Evolutionary conservation across 116 monocot species (phyloP).

Genomic region (Dioscorea cayenensis): DNA sequence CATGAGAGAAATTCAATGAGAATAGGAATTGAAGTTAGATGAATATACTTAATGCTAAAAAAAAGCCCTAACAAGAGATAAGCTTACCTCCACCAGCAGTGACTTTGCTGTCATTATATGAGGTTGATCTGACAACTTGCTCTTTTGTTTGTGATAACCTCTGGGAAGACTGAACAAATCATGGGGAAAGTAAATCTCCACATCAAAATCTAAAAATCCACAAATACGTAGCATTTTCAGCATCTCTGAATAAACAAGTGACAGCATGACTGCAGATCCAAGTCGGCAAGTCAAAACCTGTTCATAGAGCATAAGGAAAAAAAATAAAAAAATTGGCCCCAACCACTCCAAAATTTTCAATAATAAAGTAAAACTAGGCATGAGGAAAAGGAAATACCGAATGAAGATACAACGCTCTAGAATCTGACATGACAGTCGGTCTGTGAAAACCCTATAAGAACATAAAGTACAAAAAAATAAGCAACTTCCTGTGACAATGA

Average conservation of each 20-base stretch:
- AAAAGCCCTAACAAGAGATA: neutral
- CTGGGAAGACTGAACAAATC: slow-evolving; percentile 43
- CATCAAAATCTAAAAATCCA: slow-evolving; percentile 54
- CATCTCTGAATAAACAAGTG: slow-evolving; percentile 60
- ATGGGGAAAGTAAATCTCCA: slow-evolving; percentile 50
- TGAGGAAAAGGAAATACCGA: slow-evolving; percentile 27
- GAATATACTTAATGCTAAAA: neutral
- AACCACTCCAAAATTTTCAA: neutral
- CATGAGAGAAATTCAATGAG: no score
- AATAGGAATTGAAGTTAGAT: neutral
- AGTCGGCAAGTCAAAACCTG: slow-evolving; percentile 62
- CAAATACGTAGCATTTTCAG: slow-evolving; percentile 40
- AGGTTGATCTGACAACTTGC: slow-evolving; percentile 33
- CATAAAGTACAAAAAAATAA: slow-evolving; percentile 2
- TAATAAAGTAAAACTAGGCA: neutral
- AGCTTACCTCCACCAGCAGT: slow-evolving; percentile 43
- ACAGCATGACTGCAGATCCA: slow-evolving; percentile 50
- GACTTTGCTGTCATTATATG: slow-evolving; percentile 58
- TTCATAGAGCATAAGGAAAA: neutral
- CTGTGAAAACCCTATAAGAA: slow-evolving; percentile 50
- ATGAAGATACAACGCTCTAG: slow-evolving; percentile 55
- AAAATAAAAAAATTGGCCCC: neutral
- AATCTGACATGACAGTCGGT: slow-evolving; percentile 21
- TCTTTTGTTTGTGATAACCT: slow-evolving; percentile 51
- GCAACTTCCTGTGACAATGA: neutral